A percentile compares a stretch with the other conserved stretches of the same genome.
These are phyloP conservation scores for Anthracocystis panici-leucophaei DNA, from an alignment of 1,284 basidiomycete species.

Conservation along the genomic window DNA sequence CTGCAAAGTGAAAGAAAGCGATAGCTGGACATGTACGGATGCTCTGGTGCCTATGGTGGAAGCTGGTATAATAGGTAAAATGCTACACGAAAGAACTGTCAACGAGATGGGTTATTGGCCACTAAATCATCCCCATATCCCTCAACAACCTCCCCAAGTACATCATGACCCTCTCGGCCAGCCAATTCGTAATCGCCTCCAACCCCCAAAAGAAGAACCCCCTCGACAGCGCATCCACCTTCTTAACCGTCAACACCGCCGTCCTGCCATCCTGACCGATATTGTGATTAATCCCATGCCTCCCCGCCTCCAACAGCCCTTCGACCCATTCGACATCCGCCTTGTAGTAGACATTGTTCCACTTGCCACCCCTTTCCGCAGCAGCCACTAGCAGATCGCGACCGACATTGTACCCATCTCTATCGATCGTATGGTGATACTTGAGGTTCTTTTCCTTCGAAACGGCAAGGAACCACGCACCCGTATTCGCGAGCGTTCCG, in stretches of 20 bases:
- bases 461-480: constrained; percentile 70
- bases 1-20: too few species aligned
- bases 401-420: constrained; percentile 69
- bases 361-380: constrained; percentile 62
- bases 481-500: constrained; percentile 66
- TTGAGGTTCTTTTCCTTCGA: constrained; percentile 67
- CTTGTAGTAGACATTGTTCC: constrained; percentile 64
- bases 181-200: constrained; percentile 36
- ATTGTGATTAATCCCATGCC: constrained; percentile 69
- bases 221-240: constrained; percentile 26
- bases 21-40: too few species aligned
- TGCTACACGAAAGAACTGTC: too few species aligned
- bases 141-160: constrained; percentile 20
- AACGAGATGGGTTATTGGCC: too few species aligned
- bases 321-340: constrained; percentile 66
- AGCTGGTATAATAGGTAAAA: too few species aligned
- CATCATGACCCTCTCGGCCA: constrained; percentile 32
- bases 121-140: constrained; percentile 26
- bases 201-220: constrained; percentile 48
- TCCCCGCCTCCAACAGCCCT: constrained; percentile 62
- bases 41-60: too few species aligned
- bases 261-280: constrained; percentile 65
- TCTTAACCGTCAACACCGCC: constrained; percentile 64
- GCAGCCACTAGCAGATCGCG: constrained; percentile 65
- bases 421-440: constrained; percentile 66